Conservation (phyloP, 1,139 yeast species). For the Hemisphaericaspora lyxosophila region DNA sequence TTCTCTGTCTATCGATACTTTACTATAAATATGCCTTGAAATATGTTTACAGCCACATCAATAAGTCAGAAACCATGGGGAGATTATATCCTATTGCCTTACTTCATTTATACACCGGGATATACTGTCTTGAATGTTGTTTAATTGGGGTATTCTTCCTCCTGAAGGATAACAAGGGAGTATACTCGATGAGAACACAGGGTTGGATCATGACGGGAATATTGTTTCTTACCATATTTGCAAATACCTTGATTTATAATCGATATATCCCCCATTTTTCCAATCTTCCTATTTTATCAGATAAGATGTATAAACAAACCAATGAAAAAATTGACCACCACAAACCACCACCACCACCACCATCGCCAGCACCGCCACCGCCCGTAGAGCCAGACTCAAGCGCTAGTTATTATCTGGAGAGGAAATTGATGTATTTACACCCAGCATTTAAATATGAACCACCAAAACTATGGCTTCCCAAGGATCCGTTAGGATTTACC, state of each 20-base stretch:
- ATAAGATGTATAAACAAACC: slow-evolving; percentile 13
- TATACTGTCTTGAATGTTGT: slow-evolving; percentile 77
- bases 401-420: slow-evolving; percentile 17
- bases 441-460: slow-evolving; percentile 35
- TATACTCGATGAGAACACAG: slow-evolving; percentile 33
- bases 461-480: slow-evolving; percentile 38
- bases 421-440: slow-evolving; percentile 27
- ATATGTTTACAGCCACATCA: slow-evolving; percentile 49
- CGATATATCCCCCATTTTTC: slow-evolving; percentile 29
- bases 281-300: slow-evolving; percentile 29
- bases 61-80: slow-evolving; percentile 68
- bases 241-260: slow-evolving; percentile 32
- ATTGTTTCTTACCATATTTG: slow-evolving; percentile 35
- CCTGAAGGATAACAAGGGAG: slow-evolving; percentile 46
- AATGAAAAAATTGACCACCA: slow-evolving; percentile 2
- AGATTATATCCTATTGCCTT: slow-evolving; percentile 70
- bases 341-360: too few relatives aligned
- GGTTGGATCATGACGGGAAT: slow-evolving; percentile 49
- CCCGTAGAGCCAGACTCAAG: slow-evolving; percentile 1
- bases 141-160: slow-evolving; percentile 71
- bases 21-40: slow-evolving; percentile 71
- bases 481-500: slow-evolving; percentile 23
- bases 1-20: slow-evolving; percentile 55
- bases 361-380: too few relatives aligned
- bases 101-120: slow-evolving; percentile 72